phyloP scores from a whole-genome alignment of 2,329 filamentous ascomycete genomes.

The Colletotrichum musicola region DNA sequence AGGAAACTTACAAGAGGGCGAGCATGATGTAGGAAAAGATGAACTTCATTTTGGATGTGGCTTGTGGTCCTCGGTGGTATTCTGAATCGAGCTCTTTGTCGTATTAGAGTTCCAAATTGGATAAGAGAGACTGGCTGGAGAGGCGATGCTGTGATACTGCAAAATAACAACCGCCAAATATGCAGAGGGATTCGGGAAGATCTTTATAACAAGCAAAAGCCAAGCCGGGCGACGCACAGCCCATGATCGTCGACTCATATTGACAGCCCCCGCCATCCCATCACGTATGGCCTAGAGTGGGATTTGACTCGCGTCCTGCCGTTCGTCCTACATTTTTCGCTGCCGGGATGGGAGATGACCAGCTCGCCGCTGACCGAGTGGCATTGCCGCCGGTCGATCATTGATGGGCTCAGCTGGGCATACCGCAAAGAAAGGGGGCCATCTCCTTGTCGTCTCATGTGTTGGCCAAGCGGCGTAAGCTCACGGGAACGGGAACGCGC shows the following conservation, averaged over 20 bases:
- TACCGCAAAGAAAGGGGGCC: background rate
- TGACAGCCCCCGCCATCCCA: slow-evolving; percentile 15
- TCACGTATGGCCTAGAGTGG: slow-evolving; percentile 16
- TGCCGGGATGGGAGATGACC: background rate
- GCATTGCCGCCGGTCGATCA: slow-evolving; percentile 3
- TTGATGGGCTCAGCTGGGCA: background rate
- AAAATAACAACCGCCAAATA: background rate
- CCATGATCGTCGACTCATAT: slow-evolving; percentile 1
- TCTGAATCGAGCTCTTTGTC: background rate
- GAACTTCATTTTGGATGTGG: slow-evolving; percentile 17
- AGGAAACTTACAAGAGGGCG: slow-evolving; percentile 21
- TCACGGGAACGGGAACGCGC: background rate
- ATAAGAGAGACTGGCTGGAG: background rate
- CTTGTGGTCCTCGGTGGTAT: background rate
- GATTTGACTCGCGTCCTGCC: slow-evolving; percentile 18
- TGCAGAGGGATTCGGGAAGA: background rate
- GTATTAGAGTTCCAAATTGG: background rate
- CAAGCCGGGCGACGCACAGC: background rate
- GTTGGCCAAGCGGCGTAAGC: slow-evolving; percentile 8
- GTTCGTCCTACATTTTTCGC: background rate
- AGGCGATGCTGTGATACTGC: background rate
- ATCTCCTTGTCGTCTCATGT: slow-evolving; percentile 14
- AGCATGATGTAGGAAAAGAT: slow-evolving; percentile 20
- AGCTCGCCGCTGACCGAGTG: background rate
- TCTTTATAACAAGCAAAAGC: slow-evolving; percentile 15